Percentiles rank a stretch among this genome's conserved stretches.
Conservation (phyloP, 2,329 filamentous ascomycete genomes). For the Penicillium sp. region DNA sequence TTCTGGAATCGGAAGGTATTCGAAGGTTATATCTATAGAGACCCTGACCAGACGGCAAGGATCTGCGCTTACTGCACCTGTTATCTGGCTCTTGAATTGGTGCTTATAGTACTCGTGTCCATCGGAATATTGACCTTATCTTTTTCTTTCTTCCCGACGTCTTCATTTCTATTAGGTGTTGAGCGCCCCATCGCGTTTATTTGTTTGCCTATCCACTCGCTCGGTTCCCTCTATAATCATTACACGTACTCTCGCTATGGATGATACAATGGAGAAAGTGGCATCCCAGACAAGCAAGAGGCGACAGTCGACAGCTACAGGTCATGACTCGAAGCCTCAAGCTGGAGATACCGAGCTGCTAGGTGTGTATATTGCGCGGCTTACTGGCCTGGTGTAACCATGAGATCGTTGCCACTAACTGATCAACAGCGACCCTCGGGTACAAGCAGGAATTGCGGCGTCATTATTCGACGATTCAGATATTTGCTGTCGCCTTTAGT, state of each 20-base stretch:
- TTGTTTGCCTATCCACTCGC: neutral
- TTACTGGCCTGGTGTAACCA: neutral
- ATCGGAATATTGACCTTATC: neutral
- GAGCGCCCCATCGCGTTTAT: neutral
- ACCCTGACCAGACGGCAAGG: neutral
- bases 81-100: neutral
- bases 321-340: conserved; percentile 5
- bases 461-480: conserved; percentile 54
- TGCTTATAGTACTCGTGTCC: neutral
- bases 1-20: neutral
- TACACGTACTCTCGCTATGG: neutral
- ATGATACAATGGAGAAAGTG: conserved; percentile 1
- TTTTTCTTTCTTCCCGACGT: neutral
- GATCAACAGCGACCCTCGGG: conserved; percentile 29
- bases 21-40: neutral
- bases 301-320: neutral
- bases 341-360: conserved; percentile 19
- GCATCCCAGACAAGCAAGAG: neutral
- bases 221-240: neutral
- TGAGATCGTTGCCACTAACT: conserved; percentile 1
- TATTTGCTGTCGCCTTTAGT: conserved; percentile 53
- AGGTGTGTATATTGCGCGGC: neutral
- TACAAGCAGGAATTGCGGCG: conserved; percentile 55
- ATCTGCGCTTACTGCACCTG: neutral
- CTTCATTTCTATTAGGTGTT: neutral